Evolutionary conservation across 2,329 filamentous ascomycete species (phyloP).

Genomic region (Metarhizium brunneum): DNA sequence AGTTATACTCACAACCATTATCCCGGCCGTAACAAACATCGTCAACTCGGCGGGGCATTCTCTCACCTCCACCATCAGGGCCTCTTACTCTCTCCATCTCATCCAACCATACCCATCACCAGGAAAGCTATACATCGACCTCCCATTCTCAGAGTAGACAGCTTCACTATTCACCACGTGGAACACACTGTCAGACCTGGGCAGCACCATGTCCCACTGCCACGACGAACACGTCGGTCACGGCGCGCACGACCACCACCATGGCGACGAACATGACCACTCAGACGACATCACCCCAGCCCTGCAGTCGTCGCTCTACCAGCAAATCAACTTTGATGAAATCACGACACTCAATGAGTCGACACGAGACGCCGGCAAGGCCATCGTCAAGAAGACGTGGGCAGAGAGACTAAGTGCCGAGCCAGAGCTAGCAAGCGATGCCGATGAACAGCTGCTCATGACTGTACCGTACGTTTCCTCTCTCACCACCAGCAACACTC

Average conservation of each 20-base stretch:
- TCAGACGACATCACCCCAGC: constrained; percentile 87
- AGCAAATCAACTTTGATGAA: constrained; percentile 81
- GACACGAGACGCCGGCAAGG: constrained; percentile 55
- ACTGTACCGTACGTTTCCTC: constrained; percentile 63
- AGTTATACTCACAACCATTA: not conserved
- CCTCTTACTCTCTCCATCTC: not conserved
- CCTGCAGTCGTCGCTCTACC: constrained; percentile 82
- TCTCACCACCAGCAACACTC: not conserved
- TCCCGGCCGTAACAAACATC: not conserved
- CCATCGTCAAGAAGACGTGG: constrained; percentile 87
- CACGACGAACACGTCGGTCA: constrained; percentile 43
- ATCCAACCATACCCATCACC: not conserved
- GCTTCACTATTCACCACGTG: not conserved
- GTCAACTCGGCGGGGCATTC: constrained; percentile 5
- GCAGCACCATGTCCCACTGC: constrained; percentile 32
- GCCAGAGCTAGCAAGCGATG: constrained; percentile 75
- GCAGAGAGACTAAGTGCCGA: constrained; percentile 60
- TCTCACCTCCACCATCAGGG: constrained; percentile 4
- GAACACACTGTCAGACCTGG: not conserved
- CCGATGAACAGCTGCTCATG: constrained; percentile 91
- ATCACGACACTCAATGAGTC: constrained; percentile 82
- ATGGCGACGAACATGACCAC: constrained; percentile 67
- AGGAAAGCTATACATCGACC: not conserved
- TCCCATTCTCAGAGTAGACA: not conserved
- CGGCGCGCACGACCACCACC: constrained; percentile 38